Conservation (phyloP, 306 rosid species). For the Prunus kanzakura region DNA sequence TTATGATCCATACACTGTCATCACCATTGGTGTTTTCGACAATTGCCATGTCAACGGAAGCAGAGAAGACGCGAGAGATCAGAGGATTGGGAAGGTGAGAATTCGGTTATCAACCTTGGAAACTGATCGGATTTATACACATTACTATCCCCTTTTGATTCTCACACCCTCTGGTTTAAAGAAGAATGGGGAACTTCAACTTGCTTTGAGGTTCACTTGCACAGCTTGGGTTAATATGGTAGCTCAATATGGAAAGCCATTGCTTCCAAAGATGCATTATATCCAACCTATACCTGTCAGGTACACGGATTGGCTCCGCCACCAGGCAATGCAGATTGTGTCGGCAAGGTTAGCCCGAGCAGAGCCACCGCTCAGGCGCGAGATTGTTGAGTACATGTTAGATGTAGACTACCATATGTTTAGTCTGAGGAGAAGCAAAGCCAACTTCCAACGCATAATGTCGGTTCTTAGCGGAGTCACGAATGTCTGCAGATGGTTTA, state of each 20-base stretch:
- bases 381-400: slow-evolving; percentile 86
- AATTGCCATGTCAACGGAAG: slow-evolving; percentile 67
- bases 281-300: slow-evolving; percentile 66
- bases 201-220: slow-evolving; percentile 88
- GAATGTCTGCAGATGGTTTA: slow-evolving; percentile 59
- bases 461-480: slow-evolving; percentile 55
- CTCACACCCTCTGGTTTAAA: slow-evolving; percentile 64
- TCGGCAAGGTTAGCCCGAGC: slow-evolving; percentile 61
- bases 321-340: slow-evolving; percentile 88
- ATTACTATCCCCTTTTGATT: slow-evolving; percentile 79
- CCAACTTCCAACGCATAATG: slow-evolving; percentile 81
- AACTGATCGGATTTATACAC: slow-evolving; percentile 72
- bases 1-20: slow-evolving; percentile 78
- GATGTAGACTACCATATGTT: slow-evolving; percentile 87
- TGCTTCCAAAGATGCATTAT: slow-evolving; percentile 96
- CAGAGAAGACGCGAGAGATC: slow-evolving; percentile 54
- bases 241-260: slow-evolving; percentile 69
- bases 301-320: slow-evolving; percentile 73
- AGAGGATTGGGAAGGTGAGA: slow-evolving; percentile 87
- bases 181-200: slow-evolving; percentile 90
- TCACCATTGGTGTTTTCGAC: slow-evolving; percentile 83
- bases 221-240: slow-evolving; percentile 85
- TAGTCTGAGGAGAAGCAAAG: slow-evolving; percentile 88
- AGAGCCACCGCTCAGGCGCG: slow-evolving; percentile 88
- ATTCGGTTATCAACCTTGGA: slow-evolving; percentile 85